These are phyloP conservation scores for Diplogelasinospora grovesii DNA, from an alignment of 495 filamentous ascomycete species.

Conservation along the genomic window DNA sequence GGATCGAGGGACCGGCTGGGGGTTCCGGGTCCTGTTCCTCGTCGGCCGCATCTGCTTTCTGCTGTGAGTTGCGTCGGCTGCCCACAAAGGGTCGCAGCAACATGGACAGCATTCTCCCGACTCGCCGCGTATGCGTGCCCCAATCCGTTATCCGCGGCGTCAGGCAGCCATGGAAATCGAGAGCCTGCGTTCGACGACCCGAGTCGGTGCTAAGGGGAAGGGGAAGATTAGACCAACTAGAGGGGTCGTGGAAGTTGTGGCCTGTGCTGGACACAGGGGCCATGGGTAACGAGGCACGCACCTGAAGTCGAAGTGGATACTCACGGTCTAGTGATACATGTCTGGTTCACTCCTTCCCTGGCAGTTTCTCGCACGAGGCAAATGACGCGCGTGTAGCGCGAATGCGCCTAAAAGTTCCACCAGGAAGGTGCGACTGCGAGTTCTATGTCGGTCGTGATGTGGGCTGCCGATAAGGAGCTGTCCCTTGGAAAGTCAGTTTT, in stretches of 20 bases:
- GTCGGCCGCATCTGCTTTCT: constrained; percentile 10
- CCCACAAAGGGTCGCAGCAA: constrained; percentile 35
- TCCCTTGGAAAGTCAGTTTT: too few species aligned
- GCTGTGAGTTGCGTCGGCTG: constrained; percentile 14
- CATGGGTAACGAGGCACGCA: too few species aligned
- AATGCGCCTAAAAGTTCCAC: constrained; percentile 5
- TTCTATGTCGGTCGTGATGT: too few species aligned
- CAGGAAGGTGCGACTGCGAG: background rate
- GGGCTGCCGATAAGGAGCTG: too few species aligned
- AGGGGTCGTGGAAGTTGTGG: too few species aligned
- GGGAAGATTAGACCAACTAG: too few species aligned
- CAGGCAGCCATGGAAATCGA: constrained; percentile 24
- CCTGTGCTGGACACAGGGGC: too few species aligned
- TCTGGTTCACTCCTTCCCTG: background rate
- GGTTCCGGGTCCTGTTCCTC: constrained; percentile 25
- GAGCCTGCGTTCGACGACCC: too few species aligned
- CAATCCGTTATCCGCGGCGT: constrained; percentile 13
- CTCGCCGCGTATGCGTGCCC: constrained; percentile 13
- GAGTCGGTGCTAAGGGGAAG: too few species aligned
- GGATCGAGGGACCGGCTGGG: constrained; percentile 26
- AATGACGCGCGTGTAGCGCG: constrained; percentile 15
- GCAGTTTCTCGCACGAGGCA: background rate
- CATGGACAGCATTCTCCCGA: constrained; percentile 36
- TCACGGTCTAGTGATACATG: background rate
- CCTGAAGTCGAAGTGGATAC: constrained; percentile 1